Evolutionary conservation across 176 grass and related monocot species (phyloP), one percentile per base, ranked within the genome.

Genomic region (Musa beccarii): DNA sequence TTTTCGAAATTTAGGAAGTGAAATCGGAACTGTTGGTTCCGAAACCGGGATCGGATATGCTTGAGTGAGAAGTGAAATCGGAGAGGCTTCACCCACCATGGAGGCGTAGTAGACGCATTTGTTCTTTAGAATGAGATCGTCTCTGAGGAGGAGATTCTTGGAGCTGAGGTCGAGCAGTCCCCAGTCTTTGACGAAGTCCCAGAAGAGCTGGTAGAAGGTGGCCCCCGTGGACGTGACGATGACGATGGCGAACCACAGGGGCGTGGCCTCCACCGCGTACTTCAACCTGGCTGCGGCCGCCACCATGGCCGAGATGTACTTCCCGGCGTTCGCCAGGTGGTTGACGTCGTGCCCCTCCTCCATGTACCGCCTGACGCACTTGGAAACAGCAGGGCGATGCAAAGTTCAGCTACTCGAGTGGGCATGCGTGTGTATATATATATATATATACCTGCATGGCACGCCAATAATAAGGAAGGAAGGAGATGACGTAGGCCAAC

Each of bases 391-490:
- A 43, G 34, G 34, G 34, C 34, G 34, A 43, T 43, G 34, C 34
- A 43, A 43, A 43, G 34, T 43, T 43, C 4, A 43, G 4, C 34
- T 0, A 43, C 3, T 43, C 34, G 34, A 4, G 34, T 43, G 34
- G 34, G 34, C 34, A 9, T 25, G 0, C 5, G 1, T 13, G 5
- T 24, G 13, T 66, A 15, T 34, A 28, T 12, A 26, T 66, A 22
- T 12, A 66, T 51, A 43, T 20, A 70, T 1, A 15, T 89, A 97
- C 95, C 95, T 99, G 95, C 95, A 99, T 83, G 12, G 90, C 90
- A 83, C 95, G 86, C 95, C 95, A 99, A 62, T 86, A 94, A 74
- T 99, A 99, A 70, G 95, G 95, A 1, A 99, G 88, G 26, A 99
- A 94, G n/a, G 95, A 99, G 20, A 99, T 77, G 6, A 94, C 81